A percentile compares a stretch with the other conserved stretches of the same genome.
Conservation (phyloP, 306 rosid species). For the Acacia confusa region DNA sequence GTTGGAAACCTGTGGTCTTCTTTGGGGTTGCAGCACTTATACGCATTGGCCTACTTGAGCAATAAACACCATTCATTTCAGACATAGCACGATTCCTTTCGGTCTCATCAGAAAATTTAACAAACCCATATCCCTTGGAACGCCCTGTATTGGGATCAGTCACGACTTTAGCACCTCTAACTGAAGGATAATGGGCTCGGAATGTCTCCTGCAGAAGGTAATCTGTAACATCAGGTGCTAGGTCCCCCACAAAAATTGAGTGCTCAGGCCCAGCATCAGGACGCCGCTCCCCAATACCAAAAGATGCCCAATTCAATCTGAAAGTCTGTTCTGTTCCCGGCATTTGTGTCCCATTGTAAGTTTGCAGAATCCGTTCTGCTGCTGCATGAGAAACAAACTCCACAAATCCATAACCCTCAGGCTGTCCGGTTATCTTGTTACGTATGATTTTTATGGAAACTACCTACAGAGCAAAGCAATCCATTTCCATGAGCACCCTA, state of each 20-base stretch:
- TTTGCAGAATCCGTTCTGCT: conserved; percentile 76
- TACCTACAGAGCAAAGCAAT: conserved; percentile 40
- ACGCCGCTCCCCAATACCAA: conserved; percentile 84
- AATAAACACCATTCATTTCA: conserved; percentile 88
- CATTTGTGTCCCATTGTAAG: conserved; percentile 81
- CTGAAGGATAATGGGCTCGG: conserved; percentile 69
- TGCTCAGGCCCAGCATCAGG: conserved; percentile 87
- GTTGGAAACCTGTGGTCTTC: conserved; percentile 65
- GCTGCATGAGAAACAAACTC: conserved; percentile 87
- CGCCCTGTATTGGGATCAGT: conserved; percentile 84
- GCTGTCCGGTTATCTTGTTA: conserved; percentile 79
- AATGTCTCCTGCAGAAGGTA: conserved; percentile 83
- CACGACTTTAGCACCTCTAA: conserved; percentile 90
- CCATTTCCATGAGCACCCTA: conserved; percentile 4
- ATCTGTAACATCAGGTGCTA: conserved; percentile 93
- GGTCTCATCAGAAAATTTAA: conserved; percentile 76
- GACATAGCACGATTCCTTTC: conserved; percentile 91
- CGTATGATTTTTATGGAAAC: conserved; percentile 86
- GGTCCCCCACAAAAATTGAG: conserved; percentile 87
- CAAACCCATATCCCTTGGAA: conserved; percentile 90
- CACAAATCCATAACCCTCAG: conserved; percentile 88
- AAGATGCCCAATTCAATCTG: conserved; percentile 91
- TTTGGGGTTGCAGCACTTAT: conserved; percentile 91
- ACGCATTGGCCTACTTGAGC: conserved; percentile 92
- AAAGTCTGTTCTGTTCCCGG: conserved; percentile 87